Base-by-base conservation (phyloP, 768 basidiomycete species). In the Dictyophora rubrovolvata region DNA sequence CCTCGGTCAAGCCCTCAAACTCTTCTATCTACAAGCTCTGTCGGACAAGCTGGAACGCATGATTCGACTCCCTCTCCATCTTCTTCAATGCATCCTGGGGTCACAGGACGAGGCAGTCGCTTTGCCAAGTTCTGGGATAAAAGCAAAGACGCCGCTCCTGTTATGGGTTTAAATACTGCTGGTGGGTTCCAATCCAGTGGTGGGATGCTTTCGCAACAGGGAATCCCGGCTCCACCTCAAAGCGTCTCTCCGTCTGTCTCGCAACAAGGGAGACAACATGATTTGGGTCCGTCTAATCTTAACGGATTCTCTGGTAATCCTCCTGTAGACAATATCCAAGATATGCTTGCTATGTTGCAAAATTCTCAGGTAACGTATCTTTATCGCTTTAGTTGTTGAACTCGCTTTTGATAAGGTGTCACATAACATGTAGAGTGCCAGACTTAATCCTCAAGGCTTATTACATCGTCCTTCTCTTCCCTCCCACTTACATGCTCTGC, bases 51-150 rank as follows among this genome's bases (percentile, higher is more conserved):
- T 50, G 69, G 67, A 54, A 73, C 73, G 23, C 50, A 59, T 21
- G 48, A 53, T 36, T 12, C 49, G 14, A 53, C 49, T 36, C 57
- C 48, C 1, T 28, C 28, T 33, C 36, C 21, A 28, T 42, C 61
- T 21, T 74, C 75, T 23, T 76, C 78, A 34, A 74, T 79, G 74
- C 80, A 14, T 72, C 75, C 28, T 28, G 28, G 28, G 28, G 28
- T 28, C 28, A 7, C 28, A 34, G 77, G 76, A 22, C 89, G 85
- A 69, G 89, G 89, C 46, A 91, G 89, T 67, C 83, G 89, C 37
- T 87, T 91, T 68, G 89, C 88, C 34, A 92, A 90, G 68, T 89
- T 90, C 70, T 92, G 91, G 63, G 89, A 91, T 64, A 89, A 87
- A 69, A 66, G 67, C 33, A 66, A 71, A 17, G 70, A 73, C 22